Evolutionary conservation across 441 rosid genomes (phyloP).

Genomic region (Corymbia calophylla): DNA sequence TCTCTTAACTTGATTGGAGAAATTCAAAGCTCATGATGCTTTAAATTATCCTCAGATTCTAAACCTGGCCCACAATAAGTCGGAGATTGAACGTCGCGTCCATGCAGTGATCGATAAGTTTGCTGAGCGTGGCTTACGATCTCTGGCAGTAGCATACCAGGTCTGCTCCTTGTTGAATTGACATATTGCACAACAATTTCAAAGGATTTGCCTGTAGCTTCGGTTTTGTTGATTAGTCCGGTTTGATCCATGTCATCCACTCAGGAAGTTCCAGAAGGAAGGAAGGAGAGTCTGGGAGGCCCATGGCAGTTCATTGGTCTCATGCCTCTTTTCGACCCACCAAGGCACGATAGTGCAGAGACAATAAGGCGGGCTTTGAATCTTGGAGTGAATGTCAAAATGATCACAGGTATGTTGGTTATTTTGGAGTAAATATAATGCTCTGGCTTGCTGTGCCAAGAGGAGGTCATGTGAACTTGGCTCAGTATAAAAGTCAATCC

Average conservation of each 20-base stretch:
- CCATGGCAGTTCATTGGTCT: constrained; percentile 8
- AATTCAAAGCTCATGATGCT: not conserved
- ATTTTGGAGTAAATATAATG: not conserved
- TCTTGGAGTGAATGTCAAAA: constrained; percentile 9
- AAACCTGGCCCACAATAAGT: not conserved
- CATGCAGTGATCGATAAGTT: constrained; percentile 2
- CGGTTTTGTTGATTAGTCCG: not conserved
- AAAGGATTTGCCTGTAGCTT: not conserved
- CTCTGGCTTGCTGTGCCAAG: not conserved
- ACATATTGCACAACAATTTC: not conserved
- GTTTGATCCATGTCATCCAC: not conserved
- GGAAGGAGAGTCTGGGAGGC: constrained; percentile 2
- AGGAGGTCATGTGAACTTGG: not conserved
- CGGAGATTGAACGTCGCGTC: not conserved
- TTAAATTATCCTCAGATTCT: not conserved
- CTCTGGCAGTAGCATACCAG: constrained; percentile 4
- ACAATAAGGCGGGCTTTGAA: constrained; percentile 5
- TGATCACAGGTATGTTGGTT: constrained; percentile 3
- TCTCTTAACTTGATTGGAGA: not conserved
- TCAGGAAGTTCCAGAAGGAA: constrained; percentile 6
- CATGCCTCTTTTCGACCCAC: constrained; percentile 9
- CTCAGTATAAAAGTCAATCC: not conserved
- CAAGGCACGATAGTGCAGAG: constrained; percentile 10
- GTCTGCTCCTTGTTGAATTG: not conserved
- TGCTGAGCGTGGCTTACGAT: constrained; percentile 6